Conservation (phyloP, 2,329 filamentous ascomycete species). For the Chalara sp. region DNA sequence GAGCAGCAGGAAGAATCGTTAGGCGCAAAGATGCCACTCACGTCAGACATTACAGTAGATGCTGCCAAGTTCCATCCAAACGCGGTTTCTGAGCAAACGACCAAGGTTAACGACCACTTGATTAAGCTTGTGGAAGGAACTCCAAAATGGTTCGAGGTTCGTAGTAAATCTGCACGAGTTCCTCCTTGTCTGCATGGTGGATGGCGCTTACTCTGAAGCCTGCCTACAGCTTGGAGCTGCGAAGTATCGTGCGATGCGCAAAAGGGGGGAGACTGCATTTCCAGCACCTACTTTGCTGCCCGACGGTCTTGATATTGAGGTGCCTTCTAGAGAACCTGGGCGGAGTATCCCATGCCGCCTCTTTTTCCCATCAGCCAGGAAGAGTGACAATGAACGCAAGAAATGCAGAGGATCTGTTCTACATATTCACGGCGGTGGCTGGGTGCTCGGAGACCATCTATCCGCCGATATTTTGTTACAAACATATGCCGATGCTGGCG, state of each 20-base stretch:
- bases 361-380: slow-evolving; percentile 14
- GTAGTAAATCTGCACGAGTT: background rate
- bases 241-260: slow-evolving; percentile 46
- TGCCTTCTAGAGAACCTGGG: slow-evolving; percentile 45
- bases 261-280: slow-evolving; percentile 44
- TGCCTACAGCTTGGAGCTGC: slow-evolving; percentile 39
- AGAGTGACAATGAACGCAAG: slow-evolving; percentile 39
- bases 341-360: slow-evolving; percentile 43
- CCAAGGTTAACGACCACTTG: slow-evolving; percentile 35
- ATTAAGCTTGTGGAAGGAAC: slow-evolving; percentile 23
- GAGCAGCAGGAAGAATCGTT: too few relatives aligned
- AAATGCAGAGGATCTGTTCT: slow-evolving; percentile 41
- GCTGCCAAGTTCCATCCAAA: slow-evolving; percentile 36
- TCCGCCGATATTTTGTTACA: slow-evolving; percentile 35
- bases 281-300: slow-evolving; percentile 39
- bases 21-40: too few relatives aligned
- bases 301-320: slow-evolving; percentile 36
- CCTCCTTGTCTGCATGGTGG: background rate
- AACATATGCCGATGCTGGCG: slow-evolving; percentile 40
- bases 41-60: too few relatives aligned
- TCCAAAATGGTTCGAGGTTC: slow-evolving; percentile 45
- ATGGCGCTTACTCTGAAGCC: too few relatives aligned
- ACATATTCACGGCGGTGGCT: slow-evolving; percentile 49
- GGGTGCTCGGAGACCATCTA: slow-evolving; percentile 25
- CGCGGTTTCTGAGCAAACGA: slow-evolving; percentile 32